Conservation (phyloP, 148 eudicot species). For the Rhododendron simsii region DNA sequence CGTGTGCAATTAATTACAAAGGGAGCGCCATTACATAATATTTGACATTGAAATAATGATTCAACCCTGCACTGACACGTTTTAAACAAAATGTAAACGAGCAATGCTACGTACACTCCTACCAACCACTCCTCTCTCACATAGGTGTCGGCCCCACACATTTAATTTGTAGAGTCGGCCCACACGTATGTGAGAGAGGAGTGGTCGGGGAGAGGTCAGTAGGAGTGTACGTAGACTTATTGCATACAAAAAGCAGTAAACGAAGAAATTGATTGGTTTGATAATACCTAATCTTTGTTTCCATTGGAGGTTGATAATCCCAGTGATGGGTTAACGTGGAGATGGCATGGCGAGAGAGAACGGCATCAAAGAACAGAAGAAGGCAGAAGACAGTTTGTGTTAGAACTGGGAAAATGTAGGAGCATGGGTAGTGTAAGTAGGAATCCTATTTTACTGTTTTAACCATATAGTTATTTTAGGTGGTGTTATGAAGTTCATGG, state of each 20-base stretch:
- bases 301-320: background rate
- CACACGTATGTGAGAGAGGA: no score
- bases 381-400: background rate
- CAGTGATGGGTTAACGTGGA: background rate
- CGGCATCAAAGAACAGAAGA: background rate
- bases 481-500: background rate
- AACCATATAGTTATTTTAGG: background rate
- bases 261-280: background rate
- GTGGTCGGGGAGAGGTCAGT: no score
- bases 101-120: no score
- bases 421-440: background rate
- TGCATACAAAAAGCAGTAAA: background rate
- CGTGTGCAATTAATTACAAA: background rate
- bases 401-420: background rate
- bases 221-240: no score
- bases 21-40: background rate
- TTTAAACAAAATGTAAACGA: no score
- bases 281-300: background rate
- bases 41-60: no score
- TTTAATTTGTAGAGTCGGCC: no score
- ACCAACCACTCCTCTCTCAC: no score
- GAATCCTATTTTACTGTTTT: background rate
- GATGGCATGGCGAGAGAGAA: background rate
- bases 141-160: no score
- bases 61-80: background rate